Evolutionary conservation across 306 rosid species (phyloP).

Genomic region (Lathyrus tuberosus): DNA sequence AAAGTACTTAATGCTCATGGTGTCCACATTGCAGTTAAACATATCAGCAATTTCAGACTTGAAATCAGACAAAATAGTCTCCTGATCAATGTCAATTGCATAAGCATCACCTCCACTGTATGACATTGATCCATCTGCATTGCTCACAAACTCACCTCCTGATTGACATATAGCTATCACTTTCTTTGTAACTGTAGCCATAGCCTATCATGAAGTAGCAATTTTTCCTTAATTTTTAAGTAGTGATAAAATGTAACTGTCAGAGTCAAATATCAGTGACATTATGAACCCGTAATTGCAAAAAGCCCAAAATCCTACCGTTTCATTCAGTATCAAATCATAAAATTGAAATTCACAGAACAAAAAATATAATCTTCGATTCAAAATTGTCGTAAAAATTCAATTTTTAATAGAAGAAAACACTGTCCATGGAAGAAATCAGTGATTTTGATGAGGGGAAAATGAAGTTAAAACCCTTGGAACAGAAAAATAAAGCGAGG

Average conservation of each 20-base stretch:
- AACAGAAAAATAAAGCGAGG: background rate
- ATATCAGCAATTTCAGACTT: slow-evolving; percentile 82
- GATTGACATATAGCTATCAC: slow-evolving; percentile 93
- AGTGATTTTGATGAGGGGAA: slow-evolving; percentile 1
- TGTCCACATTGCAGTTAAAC: slow-evolving; percentile 61
- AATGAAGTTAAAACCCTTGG: background rate
- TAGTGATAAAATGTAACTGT: slow-evolving; percentile 1
- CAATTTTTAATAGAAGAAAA: background rate
- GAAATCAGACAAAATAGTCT: slow-evolving; percentile 67
- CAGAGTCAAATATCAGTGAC: slow-evolving; percentile 31
- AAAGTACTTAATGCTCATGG: slow-evolving; percentile 80
- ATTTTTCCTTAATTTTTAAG: too few relatives aligned
- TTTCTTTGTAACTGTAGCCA: slow-evolving; percentile 65
- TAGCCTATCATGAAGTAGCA: slow-evolving; percentile 46
- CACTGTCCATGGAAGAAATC: background rate
- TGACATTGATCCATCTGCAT: slow-evolving; percentile 73
- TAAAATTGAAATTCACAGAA: slow-evolving; percentile 22
- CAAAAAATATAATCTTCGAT: background rate
- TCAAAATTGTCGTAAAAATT: slow-evolving; percentile 13
- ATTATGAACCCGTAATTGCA: slow-evolving; percentile 18
- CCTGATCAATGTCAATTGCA: slow-evolving; percentile 79
- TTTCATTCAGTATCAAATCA: slow-evolving; percentile 6
- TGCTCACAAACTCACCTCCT: slow-evolving; percentile 81
- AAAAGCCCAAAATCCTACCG: slow-evolving; percentile 16
- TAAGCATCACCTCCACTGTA: slow-evolving; percentile 90